A percentile compares a stretch with the other conserved stretches of the same genome.
Evolutionary conservation across 1,284 basidiomycete genomes (phyloP).

Genomic region (Naganishia sp.): DNA sequence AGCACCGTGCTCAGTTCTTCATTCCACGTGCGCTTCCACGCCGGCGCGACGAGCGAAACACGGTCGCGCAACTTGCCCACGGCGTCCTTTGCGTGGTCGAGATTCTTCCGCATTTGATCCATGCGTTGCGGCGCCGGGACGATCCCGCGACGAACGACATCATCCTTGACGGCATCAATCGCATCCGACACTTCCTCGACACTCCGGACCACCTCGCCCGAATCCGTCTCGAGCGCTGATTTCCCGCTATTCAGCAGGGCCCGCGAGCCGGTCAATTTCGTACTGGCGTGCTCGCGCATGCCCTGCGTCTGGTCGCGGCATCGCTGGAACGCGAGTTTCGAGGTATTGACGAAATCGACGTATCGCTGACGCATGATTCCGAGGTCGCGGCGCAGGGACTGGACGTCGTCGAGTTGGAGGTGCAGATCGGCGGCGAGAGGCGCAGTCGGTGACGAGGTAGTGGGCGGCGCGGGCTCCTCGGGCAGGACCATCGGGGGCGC

Average conservation of each 20-base stretch:
- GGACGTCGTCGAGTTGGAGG: slow-evolving; percentile 90
- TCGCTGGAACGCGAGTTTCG: slow-evolving; percentile 76
- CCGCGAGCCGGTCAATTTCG: slow-evolving; percentile 80
- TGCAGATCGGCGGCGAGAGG: slow-evolving; percentile 62
- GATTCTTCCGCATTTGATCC: slow-evolving; percentile 71
- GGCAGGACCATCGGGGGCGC: slow-evolving; percentile 4
- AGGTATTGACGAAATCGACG: slow-evolving; percentile 85
- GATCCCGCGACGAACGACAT: slow-evolving; percentile 85
- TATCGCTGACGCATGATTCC: slow-evolving; percentile 93
- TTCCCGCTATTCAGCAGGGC: slow-evolving; percentile 90
- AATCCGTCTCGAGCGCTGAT: slow-evolving; percentile 79
- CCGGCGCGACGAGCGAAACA: slow-evolving; percentile 85
- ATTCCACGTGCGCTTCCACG: slow-evolving; percentile 99
- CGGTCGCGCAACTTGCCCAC: slow-evolving; percentile 78
- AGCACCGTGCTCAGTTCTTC: slow-evolving; percentile 94
- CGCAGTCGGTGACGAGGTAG: not conserved
- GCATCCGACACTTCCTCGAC: slow-evolving; percentile 93
- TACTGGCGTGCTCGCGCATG: slow-evolving; percentile 80
- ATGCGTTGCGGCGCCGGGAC: slow-evolving; percentile 76
- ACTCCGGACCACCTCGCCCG: slow-evolving; percentile 85
- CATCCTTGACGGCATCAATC: slow-evolving; percentile 85
- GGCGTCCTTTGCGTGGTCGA: slow-evolving; percentile 69
- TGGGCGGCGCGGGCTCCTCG: not conserved
- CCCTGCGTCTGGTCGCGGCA: slow-evolving; percentile 80
- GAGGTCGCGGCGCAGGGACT: slow-evolving; percentile 86